Base-by-base conservation (phyloP, 2,329 filamentous ascomycete genomes). In the Aureobasidium sp. region DNA sequence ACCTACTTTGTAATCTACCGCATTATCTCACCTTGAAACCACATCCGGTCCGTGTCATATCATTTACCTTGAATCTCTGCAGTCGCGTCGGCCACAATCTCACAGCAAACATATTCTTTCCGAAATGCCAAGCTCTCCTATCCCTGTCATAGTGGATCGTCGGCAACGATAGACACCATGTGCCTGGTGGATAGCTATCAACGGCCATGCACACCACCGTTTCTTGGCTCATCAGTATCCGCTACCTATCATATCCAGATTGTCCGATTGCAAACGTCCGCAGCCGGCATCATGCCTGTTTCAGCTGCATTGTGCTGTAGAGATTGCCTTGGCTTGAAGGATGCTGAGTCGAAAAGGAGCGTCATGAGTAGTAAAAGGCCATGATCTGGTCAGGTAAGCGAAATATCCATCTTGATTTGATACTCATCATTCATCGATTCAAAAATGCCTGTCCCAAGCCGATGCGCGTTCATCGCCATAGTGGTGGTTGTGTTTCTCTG, bases 211-310 rank as follows among this genome's bases (percentile, higher is more conserved):
- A 43, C 51, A 55, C 36, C 4, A 55, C 51, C 51, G 51, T 55
- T 55, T 55, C 51, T 55, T 55, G 51, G 51, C 51, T 55, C 37
- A 55, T 55, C 51, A 55, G 51, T 29, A 55, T 55, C 37, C 51
- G 32, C 51, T 26, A 29, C 20, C 24, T 29, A 20, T 43, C 37
- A 32, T 55, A 43, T 43, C 24, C 51, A 55, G 37, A 55, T 55
- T 55, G 10, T 41, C 37, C 24, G 37, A 17, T 37, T n/a, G 47
- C 36, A 39, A 55, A 43, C 51, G 51, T 55, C 51, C 43, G 32
- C 10, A 55, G 15, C 32, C 51, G 51, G 51, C 51, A 41, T 29
- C 51, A 32, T 55, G 37, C 51, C 51, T 41, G 51, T 55, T 55
- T 43, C 26, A 43, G 51, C 15, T 29, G 51, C 41, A 43, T 55